phyloP scores from a whole-genome alignment of 2,329 filamentous ascomycete genomes.

The Penicillium sp. region DNA sequence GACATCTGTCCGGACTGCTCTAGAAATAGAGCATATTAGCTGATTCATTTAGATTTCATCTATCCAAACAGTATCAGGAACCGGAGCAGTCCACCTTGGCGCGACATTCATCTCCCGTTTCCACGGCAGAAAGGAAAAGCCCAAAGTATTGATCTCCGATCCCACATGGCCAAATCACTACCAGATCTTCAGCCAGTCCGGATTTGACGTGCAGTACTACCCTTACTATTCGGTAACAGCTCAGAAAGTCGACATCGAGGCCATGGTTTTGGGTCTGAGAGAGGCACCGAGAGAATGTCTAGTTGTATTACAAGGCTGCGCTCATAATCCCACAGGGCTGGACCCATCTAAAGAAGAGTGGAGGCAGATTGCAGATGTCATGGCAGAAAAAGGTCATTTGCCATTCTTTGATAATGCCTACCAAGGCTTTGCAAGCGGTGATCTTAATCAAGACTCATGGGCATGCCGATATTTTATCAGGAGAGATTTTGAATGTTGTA shows the following conservation, averaged over 20 bases:
- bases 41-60: not conserved
- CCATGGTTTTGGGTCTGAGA: not conserved
- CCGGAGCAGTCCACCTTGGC: not conserved
- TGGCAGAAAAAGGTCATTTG: not conserved
- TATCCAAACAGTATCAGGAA: not conserved
- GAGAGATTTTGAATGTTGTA: not conserved
- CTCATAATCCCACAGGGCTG: not conserved
- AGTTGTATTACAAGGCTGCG: not conserved
- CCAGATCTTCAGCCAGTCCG: not conserved
- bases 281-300: not conserved
- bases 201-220: not conserved
- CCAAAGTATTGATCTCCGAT: not conserved
- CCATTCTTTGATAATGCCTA: not conserved
- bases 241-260: not conserved
- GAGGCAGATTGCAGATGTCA: not conserved
- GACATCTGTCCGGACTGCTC: not conserved
- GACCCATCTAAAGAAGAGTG: not conserved
- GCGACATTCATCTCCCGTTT: not conserved
- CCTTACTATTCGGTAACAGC: not conserved
- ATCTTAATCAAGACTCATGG: not conserved
- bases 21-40: not conserved
- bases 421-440: not conserved
- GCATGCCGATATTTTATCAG: not conserved
- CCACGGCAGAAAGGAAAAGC: not conserved
- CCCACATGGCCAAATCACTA: not conserved